Evolutionary conservation across 148 eudicot genomes (phyloP).

Genomic region (Heliamphora exappendiculata): DNA sequence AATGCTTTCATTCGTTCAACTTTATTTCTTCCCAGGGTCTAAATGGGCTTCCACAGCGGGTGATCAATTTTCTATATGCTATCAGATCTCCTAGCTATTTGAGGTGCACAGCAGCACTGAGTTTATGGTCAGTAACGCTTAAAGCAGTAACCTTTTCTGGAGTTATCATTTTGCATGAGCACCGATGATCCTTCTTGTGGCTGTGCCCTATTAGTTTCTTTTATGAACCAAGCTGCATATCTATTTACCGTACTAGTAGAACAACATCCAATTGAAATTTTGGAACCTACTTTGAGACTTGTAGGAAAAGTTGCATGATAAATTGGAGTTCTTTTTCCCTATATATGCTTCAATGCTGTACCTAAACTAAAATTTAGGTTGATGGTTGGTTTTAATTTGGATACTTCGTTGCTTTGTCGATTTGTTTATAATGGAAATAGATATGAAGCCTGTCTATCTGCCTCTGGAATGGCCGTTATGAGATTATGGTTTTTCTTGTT

Average conservation of each 20-base stretch:
- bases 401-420: neutral
- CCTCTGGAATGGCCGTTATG: neutral
- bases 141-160: too few species aligned
- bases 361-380: neutral
- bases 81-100: too few species aligned
- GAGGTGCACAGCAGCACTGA: neutral
- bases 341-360: too few species aligned
- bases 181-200: neutral
- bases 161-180: neutral
- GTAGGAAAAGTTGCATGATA: neutral
- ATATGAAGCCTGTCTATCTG: neutral
- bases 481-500: neutral
- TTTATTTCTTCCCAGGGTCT: neutral
- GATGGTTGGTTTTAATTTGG: neutral
- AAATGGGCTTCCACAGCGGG: neutral
- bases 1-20: neutral
- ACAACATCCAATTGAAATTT: neutral
- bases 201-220: neutral
- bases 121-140: too few species aligned
- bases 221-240: neutral
- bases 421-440: neutral
- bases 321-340: neutral
- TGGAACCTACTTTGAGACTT: neutral
- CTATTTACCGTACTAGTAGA: too few species aligned
- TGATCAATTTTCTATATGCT: neutral